Conservation (phyloP, 2,329 filamentous ascomycete species). For the Aspergillus brunneoviolaceus region DNA sequence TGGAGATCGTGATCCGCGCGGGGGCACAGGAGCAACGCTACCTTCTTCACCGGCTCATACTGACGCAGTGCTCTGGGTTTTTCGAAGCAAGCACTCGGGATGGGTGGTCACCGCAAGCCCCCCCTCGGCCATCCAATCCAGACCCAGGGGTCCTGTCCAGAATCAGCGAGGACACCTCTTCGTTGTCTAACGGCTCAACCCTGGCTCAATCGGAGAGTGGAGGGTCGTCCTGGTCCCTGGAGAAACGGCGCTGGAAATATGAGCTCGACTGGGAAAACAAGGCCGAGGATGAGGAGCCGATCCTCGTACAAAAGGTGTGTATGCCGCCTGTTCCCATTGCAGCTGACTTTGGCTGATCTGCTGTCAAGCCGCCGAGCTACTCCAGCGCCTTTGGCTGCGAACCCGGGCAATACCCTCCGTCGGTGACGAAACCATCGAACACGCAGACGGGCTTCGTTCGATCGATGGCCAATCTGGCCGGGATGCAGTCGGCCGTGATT, state of each 20-base stretch:
- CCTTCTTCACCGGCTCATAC: slow-evolving; percentile 79
- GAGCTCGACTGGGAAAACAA: slow-evolving; percentile 75
- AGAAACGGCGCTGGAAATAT: slow-evolving; percentile 75
- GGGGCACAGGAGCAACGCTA: slow-evolving; percentile 76
- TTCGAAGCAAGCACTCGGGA: slow-evolving; percentile 78
- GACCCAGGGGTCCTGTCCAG: slow-evolving; percentile 34
- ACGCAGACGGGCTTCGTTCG: slow-evolving; percentile 75
- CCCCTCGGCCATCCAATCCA: slow-evolving; percentile 48
- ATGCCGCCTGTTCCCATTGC: neutral
- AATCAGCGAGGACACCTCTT: slow-evolving; percentile 36
- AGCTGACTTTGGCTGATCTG: neutral
- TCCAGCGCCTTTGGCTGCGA: slow-evolving; percentile 59
- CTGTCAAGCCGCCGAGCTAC: slow-evolving; percentile 34
- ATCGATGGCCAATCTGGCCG: slow-evolving; percentile 76
- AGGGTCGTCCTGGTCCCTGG: slow-evolving; percentile 41
- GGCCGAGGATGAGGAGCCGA: slow-evolving; percentile 73
- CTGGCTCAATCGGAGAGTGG: slow-evolving; percentile 40
- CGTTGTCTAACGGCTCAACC: slow-evolving; percentile 37
- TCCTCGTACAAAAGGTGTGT: slow-evolving; percentile 78
- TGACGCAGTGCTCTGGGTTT: slow-evolving; percentile 88
- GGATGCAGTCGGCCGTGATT: slow-evolving; percentile 54
- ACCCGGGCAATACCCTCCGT: slow-evolving; percentile 48
- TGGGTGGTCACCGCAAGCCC: slow-evolving; percentile 63
- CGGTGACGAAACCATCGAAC: slow-evolving; percentile 62
- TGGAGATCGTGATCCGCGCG: slow-evolving; percentile 78